Evolutionary conservation across 768 basidiomycete genomes (phyloP).

Genomic region (Suillus bovinus): DNA sequence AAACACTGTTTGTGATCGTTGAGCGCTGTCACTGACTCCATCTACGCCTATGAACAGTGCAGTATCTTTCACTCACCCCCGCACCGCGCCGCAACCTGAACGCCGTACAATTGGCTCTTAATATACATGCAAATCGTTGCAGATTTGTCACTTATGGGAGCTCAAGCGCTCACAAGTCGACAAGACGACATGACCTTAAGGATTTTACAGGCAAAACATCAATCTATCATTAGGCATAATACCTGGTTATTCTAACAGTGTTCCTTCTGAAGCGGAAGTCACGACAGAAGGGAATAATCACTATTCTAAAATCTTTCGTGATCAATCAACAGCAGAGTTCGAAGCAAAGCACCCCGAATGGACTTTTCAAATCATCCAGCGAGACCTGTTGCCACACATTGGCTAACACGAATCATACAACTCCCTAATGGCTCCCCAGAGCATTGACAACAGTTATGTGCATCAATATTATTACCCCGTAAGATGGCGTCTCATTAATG

Average conservation of each 20-base stretch:
- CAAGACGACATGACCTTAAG: background rate
- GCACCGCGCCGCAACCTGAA: background rate
- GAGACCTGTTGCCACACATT: background rate
- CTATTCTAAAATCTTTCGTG: background rate
- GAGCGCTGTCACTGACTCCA: too few relatives aligned
- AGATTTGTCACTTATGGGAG: background rate
- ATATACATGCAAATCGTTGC: background rate
- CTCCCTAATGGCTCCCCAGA: background rate
- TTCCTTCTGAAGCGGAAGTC: background rate
- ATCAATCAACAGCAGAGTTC: background rate
- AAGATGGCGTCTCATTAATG: background rate
- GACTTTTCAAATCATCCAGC: background rate
- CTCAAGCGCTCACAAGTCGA: background rate
- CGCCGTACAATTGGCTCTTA: background rate
- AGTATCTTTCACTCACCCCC: constrained; percentile 20
- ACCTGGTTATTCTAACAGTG: background rate
- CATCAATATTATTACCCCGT: background rate
- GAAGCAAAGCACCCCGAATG: background rate
- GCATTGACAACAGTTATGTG: background rate
- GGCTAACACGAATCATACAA: background rate
- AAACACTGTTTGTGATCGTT: too few relatives aligned
- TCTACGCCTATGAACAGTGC: constrained; percentile 8
- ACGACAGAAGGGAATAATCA: background rate
- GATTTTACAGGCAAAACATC: background rate
- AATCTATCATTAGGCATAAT: background rate